Conservation (phyloP, 1,284 basidiomycete species). For the Meira nashicola region DNA sequence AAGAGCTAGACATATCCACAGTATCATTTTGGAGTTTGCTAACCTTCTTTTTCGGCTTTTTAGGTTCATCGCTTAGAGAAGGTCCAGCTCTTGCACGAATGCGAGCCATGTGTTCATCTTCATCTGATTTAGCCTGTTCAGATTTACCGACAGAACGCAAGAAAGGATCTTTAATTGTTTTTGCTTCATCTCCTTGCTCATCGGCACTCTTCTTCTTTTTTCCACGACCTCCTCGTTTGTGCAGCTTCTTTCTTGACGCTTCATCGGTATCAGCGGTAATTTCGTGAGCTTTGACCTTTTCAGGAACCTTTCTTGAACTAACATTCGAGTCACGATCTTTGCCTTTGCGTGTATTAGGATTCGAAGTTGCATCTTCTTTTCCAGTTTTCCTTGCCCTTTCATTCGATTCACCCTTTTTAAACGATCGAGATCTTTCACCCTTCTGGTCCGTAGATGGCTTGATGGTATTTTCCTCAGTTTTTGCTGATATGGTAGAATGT, state of each 20-base stretch:
- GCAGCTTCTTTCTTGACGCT: neutral
- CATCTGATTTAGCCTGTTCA: neutral
- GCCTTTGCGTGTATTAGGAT: neutral
- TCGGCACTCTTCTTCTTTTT: slow-evolving; percentile 9
- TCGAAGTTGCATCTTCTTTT: too few species aligned
- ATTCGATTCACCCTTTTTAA: too few species aligned
- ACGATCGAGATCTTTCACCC: too few species aligned
- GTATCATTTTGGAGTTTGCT: neutral
- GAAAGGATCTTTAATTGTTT: too few species aligned
- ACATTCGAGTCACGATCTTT: neutral
- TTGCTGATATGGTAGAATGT: neutral
- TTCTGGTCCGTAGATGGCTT: too few species aligned
- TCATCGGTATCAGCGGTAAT: neutral
- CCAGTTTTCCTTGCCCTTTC: too few species aligned
- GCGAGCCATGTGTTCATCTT: neutral
- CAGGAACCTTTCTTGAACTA: neutral
- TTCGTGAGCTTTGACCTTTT: neutral
- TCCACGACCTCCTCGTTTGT: slow-evolving; percentile 1
- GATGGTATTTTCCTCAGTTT: too few species aligned
- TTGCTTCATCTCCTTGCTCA: too few species aligned
- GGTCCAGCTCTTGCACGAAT: neutral
- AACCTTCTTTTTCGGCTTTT: neutral
- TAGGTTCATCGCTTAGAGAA: too few species aligned
- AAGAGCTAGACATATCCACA: neutral
- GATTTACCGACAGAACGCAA: too few species aligned